phyloP scores from a whole-genome alignment of 108 stramenopile genomes.

The Heterococcus sp. region DNA sequence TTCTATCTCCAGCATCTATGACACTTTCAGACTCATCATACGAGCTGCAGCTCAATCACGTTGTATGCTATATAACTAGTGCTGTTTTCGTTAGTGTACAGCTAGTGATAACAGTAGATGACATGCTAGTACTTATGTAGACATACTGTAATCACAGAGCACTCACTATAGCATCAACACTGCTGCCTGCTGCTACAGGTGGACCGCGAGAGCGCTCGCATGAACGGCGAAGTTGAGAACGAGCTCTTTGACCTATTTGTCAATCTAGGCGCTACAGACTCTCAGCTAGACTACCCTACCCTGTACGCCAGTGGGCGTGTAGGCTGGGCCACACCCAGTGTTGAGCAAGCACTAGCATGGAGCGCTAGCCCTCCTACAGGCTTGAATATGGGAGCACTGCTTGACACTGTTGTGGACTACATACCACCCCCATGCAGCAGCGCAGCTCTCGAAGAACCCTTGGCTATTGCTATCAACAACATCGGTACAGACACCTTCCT shows the following conservation, averaged over 20 bases:
- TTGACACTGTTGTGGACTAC: constrained; percentile 58
- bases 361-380: not conserved
- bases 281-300: constrained; percentile 92
- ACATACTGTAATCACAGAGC: no score
- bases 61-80: no score
- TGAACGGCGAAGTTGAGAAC: constrained; percentile 87
- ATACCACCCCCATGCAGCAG: constrained; percentile 23
- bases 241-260: constrained; percentile 96
- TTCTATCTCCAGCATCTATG: no score
- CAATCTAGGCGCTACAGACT: constrained; percentile 89
- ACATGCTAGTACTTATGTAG: no score
- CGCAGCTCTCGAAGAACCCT: constrained; percentile 14
- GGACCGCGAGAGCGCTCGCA: constrained; percentile 64
- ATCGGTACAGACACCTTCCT: constrained; percentile 42
- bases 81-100: no score
- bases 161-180: no score
- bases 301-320: constrained; percentile 74
- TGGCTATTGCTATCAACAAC: constrained; percentile 44
- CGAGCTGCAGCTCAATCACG: no score
- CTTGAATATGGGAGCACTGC: constrained; percentile 74
- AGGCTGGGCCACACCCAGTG: constrained; percentile 24
- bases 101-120: no score
- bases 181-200: no score
- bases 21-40: no score
- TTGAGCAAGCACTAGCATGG: constrained; percentile 52